Base-by-base conservation (phyloP, 352 stramenopile genomes). In the Phytophthora sansomeana region DNA sequence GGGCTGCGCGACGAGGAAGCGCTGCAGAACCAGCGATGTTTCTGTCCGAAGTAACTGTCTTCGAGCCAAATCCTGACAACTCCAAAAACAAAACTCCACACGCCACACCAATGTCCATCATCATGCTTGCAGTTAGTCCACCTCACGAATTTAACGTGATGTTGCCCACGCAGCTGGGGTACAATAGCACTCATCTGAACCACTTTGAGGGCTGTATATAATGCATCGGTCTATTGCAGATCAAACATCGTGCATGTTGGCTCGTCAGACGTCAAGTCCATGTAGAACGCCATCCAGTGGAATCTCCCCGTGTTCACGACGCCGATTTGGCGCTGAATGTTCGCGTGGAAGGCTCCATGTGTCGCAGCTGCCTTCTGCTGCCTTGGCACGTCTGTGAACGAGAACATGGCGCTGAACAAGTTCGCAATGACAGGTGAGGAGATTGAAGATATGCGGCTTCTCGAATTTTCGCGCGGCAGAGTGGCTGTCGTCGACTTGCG, bases 71-170 rank as follows among this genome's bases (percentile, higher is more conserved):
- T n/a, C n/a, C n/a, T n/a, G n/a, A n/a, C n/a, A n/a, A n/a, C n/a
- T n/a, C n/a, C n/a, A 36, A 65, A 65, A 29, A 53, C 44, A 6
- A 58, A 16, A 19, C n/a, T 29, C 48, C 58, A 66, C 19, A 66
- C 49, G 3, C 58, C 39, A 41, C 58, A 66, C 5, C 36, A 66
- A 17, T 59, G 58, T 7, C 38, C 47, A 32, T 58, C 38, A 1
- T 53, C n/a, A 28, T 59, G 48, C n/a, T 52, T 66, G 16, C 48
- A 59, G 1, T 47, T 32, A 4, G 4, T 13, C 39, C 48, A 66
- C 4, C 38, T 30, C 3, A 10, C 21, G 24, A 63, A 55, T 1
- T 36, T 38, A 1, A 63, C 30, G 1, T 35, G 9, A 32, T 9
- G 38, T 10, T 33, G 32, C 0, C 29, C 58, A 38, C 14, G 8